These are phyloP conservation scores for Aspergillus ruber DNA, from an alignment of 2,329 filamentous ascomycete species.

Conservation along the genomic window DNA sequence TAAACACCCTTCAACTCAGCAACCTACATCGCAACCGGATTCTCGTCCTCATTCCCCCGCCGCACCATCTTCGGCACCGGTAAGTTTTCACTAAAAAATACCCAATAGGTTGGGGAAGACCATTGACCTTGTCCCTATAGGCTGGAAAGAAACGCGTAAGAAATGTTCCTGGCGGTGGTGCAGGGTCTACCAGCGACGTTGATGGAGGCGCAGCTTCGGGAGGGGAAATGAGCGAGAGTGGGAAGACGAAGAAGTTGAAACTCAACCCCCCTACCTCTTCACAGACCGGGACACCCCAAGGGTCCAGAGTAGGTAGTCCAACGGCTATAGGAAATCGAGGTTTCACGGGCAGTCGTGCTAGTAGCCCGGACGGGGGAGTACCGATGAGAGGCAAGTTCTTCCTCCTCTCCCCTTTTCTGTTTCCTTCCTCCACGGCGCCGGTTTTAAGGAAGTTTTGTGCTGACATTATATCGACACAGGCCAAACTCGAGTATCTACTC, in stretches of 20 bases:
- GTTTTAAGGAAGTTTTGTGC: neutral
- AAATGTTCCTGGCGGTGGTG: constrained; percentile 21
- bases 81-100: constrained; percentile 10
- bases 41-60: constrained; percentile 59
- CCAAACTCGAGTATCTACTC: constrained; percentile 26
- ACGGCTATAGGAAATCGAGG: constrained; percentile 22
- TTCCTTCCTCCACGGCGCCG: neutral
- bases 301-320: constrained; percentile 45
- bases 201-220: constrained; percentile 47
- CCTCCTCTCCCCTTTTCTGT: neutral
- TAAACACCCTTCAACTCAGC: constrained; percentile 45
- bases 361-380: constrained; percentile 30
- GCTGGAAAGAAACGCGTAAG: constrained; percentile 48
- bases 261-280: constrained; percentile 38
- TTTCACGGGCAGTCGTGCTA: constrained; percentile 31
- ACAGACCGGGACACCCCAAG: constrained; percentile 39
- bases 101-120: neutral
- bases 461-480: constrained; percentile 8
- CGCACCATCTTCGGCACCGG: constrained; percentile 54
- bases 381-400: constrained; percentile 21
- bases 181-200: constrained; percentile 50
- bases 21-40: constrained; percentile 26
- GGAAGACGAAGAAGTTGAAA: constrained; percentile 44
- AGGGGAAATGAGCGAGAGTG: constrained; percentile 41
- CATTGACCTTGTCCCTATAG: constrained; percentile 18